Evolutionary conservation across 257 asterid species (phyloP), one percentile per base, ranked within the genome.

Genomic region (Linderniella brevidens): DNA sequence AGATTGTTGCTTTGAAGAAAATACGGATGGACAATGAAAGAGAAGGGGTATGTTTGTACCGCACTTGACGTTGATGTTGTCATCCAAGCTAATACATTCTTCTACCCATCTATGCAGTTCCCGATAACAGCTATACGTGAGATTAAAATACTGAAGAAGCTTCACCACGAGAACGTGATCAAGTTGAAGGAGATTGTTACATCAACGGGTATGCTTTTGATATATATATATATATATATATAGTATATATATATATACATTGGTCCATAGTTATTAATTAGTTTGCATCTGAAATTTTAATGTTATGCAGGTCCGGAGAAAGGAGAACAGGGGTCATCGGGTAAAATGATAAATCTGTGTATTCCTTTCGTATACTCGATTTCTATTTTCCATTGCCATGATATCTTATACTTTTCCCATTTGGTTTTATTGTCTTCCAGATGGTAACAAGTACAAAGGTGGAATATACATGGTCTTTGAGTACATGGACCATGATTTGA

Each of bases 401-500:
- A n/a, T 12, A 37, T 7, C 50, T 9, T n/a, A 39, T 39, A 13
- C 9, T 10, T 3, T 13, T 39, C 9, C 4, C 9, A 2, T 40
- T 12, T 37, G 29, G 14, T 43, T 68, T 35, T n/a, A 17, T 57
- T 64, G 50, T 13, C 35, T 59, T 59, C 9, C 75, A 84, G 95
- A 84, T 75, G 93, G 83, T 36, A 79, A 79, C 67, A 84, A 80
- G 67, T 79, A 80, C 64, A 80, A 64, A 63, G 95, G 95, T 50
- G 86, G 93, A 43, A 84, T 84, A 50, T 84, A 84, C 71, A 84
- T 84, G 95, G 95, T 84, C n/a, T 84, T 84, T 42, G 95, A 84
- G 54, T 84, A 84, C 74, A 84, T 84, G 95, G 95, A 84, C 58
- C 95, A 84, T 54, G 95, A 84, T 62, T 67, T 84, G 66, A 79